Conservation (phyloP, 2,329 filamentous ascomycete genomes). For the Neonectria hederae region DNA sequence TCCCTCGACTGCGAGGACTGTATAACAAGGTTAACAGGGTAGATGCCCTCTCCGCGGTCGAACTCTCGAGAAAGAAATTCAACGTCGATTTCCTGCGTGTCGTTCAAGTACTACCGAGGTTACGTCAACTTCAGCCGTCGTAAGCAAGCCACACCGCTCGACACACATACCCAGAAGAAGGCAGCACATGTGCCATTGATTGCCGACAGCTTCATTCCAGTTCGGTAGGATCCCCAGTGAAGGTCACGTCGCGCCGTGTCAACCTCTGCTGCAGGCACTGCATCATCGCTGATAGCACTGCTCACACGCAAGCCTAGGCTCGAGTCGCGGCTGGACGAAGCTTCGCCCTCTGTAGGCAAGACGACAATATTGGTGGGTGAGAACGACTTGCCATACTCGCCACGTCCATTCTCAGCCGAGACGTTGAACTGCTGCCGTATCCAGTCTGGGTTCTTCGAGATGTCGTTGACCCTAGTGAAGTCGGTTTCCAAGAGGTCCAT, state of each 20-base stretch:
- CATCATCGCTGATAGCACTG: constrained; percentile 54
- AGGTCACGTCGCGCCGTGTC: constrained; percentile 69
- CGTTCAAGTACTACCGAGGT: constrained; percentile 72
- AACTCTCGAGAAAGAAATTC: constrained; percentile 79
- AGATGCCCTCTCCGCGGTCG: constrained; percentile 57
- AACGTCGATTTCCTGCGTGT: constrained; percentile 83
- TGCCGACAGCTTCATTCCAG: constrained; percentile 70
- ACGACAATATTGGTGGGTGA: constrained; percentile 64
- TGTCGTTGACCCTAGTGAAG: constrained; percentile 66
- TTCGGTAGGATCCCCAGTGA: constrained; percentile 75
- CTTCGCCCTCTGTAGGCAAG: constrained; percentile 53
- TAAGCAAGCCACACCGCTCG: not conserved
- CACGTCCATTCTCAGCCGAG: constrained; percentile 64
- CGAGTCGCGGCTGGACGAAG: constrained; percentile 54
- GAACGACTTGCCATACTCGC: constrained; percentile 73
- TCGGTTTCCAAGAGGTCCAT: constrained; percentile 78
- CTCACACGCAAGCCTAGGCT: constrained; percentile 68
- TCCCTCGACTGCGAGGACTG: constrained; percentile 70
- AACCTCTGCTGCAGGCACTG: constrained; percentile 71
- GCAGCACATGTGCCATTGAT: constrained; percentile 76
- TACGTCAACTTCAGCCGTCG: constrained; percentile 2
- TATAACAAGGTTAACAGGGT: constrained; percentile 77
- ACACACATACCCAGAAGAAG: constrained; percentile 75
- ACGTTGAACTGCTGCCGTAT: constrained; percentile 73
- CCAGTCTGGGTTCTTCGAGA: constrained; percentile 69